Conservation (phyloP, 768 basidiomycete genomes). For the Tricholoma sp. region DNA sequence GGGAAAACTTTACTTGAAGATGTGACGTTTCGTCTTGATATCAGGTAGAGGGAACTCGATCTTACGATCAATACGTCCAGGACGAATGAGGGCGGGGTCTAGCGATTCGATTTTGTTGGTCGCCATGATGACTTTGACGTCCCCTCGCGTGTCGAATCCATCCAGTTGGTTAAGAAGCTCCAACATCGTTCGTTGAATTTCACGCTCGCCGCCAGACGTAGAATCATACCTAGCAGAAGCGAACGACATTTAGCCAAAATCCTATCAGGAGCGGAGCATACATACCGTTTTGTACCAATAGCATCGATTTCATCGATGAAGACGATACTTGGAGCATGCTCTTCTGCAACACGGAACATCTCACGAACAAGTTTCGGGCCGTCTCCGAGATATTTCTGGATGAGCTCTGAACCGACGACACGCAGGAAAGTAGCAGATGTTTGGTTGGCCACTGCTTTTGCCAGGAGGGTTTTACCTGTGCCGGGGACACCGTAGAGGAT, state of each 20-base stretch:
- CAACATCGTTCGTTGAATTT: slow-evolving; percentile 99
- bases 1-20: slow-evolving; percentile 66
- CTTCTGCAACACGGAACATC: slow-evolving; percentile 94
- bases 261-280: slow-evolving; percentile 9
- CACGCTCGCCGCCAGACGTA: slow-evolving; percentile 96
- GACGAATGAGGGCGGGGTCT: slow-evolving; percentile 96
- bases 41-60: slow-evolving; percentile 98
- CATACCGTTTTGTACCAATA: slow-evolving; percentile 91
- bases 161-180: slow-evolving; percentile 98
- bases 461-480: slow-evolving; percentile 95
- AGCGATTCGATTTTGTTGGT: slow-evolving; percentile 97
- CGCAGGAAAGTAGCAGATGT: slow-evolving; percentile 97
- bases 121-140: slow-evolving; percentile 99
- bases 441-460: slow-evolving; percentile 97
- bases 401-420: slow-evolving; percentile 95
- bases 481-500: slow-evolving; percentile 98
- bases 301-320: slow-evolving; percentile 99
- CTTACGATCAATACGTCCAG: slow-evolving; percentile 97
- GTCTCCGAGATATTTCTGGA: slow-evolving; percentile 99
- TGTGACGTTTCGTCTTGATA: slow-evolving; percentile 97
- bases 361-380: slow-evolving; percentile 98
- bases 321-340: slow-evolving; percentile 96
- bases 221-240: slow-evolving; percentile 76
- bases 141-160: slow-evolving; percentile 99
- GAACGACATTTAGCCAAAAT: background rate